Evolutionary conservation across 129 eudicot genomes (phyloP).

Genomic region (Flaveria robusta): DNA sequence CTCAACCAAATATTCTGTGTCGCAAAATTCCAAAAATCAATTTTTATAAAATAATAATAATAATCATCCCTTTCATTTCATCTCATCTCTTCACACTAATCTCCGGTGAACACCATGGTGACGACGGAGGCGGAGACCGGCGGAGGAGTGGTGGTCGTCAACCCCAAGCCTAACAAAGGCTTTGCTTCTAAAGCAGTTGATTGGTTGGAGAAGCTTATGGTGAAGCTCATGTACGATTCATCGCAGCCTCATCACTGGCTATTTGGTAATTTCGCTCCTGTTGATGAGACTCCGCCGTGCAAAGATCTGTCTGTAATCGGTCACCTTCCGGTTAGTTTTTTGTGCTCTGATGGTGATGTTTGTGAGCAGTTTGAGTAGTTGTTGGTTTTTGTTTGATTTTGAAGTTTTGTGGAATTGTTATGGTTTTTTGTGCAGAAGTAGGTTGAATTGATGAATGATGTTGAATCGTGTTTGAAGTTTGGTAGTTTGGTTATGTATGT

Average conservation of each 20-base stretch:
- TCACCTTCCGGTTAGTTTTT: constrained; percentile 69
- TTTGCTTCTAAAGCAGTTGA: constrained; percentile 69
- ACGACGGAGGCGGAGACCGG: constrained; percentile 35
- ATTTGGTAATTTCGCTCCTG: constrained; percentile 83
- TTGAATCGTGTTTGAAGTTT: not conserved
- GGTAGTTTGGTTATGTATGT: not conserved
- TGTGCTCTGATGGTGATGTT: not conserved
- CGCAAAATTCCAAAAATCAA: not conserved
- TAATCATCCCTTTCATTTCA: not conserved
- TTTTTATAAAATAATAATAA: not conserved
- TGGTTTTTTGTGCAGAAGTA: not conserved
- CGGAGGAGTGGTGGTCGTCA: constrained; percentile 63
- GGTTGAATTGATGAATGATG: not conserved
- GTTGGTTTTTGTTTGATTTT: constrained; percentile 1
- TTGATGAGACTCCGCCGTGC: constrained; percentile 80
- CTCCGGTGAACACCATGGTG: constrained; percentile 17
- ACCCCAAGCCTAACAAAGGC: constrained; percentile 74
- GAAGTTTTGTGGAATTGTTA: not conserved
- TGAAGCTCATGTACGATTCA: constrained; percentile 65
- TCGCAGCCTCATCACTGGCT: constrained; percentile 65
- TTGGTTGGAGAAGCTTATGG: constrained; percentile 60
- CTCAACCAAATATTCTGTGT: constrained; percentile 5
- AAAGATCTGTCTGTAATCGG: constrained; percentile 68
- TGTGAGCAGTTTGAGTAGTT: not conserved
- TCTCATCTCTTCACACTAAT: not conserved